Evolutionary conservation across 345 rosid genomes (phyloP).

Genomic region (Physaria fendleri): DNA sequence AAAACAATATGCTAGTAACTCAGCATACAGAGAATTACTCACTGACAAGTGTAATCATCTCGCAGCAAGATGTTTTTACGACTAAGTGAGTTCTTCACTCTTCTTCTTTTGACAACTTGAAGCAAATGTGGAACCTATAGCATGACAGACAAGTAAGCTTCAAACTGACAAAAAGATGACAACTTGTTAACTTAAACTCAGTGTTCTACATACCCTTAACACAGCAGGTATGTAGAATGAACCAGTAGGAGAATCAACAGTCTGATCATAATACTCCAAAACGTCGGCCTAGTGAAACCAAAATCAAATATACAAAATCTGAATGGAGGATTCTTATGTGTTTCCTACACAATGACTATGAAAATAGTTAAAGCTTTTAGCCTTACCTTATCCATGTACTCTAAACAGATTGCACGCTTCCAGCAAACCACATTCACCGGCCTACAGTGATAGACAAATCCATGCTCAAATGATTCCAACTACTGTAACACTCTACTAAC

Average conservation of each 20-base stretch:
- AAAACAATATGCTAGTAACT: too few relatives aligned
- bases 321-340: not conserved
- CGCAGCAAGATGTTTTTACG: conserved; percentile 69
- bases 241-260: conserved; percentile 76
- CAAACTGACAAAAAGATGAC: not conserved
- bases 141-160: conserved; percentile 9
- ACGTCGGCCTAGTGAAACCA: conserved; percentile 75
- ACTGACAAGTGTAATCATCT: conserved; percentile 82
- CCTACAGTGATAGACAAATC: conserved; percentile 33
- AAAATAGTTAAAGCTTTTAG: not conserved
- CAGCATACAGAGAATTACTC: conserved; percentile 31
- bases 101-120: conserved; percentile 82
- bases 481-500: too few relatives aligned
- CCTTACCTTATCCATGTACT: conserved; percentile 92
- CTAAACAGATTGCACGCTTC: conserved; percentile 91
- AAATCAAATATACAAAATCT: conserved; percentile 11
- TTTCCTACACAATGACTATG: too few relatives aligned
- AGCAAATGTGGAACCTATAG: conserved; percentile 79
- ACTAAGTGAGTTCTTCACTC: conserved; percentile 58
- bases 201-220: conserved; percentile 60
- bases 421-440: conserved; percentile 86
- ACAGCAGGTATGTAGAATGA: conserved; percentile 95
- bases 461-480: too few relatives aligned
- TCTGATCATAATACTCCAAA: conserved; percentile 83
- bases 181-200: not conserved